Evolutionary conservation across 2,329 filamentous ascomycete genomes (phyloP).

Genomic region (Cercospora zeae-maydis): DNA sequence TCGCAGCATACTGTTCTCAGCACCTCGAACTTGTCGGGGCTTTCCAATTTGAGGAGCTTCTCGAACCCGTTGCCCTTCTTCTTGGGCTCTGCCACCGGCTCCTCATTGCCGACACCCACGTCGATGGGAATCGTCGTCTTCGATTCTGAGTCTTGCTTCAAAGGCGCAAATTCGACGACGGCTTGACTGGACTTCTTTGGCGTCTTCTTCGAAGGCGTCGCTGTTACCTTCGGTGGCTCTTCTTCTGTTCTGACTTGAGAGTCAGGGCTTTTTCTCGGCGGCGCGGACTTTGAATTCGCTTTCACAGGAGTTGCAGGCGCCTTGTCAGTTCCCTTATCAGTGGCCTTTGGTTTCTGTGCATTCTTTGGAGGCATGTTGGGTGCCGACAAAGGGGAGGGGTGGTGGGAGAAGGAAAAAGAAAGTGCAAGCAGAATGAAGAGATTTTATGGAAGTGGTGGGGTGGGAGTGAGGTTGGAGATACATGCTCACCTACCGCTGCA

Average conservation of each 20-base stretch:
- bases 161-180: slow-evolving; percentile 12
- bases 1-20: slow-evolving; percentile 31
- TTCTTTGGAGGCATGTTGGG: slow-evolving; percentile 29
- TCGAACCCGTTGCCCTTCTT: slow-evolving; percentile 26
- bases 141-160: slow-evolving; percentile 18
- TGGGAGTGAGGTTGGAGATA: not conserved
- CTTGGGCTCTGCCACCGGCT: slow-evolving; percentile 20
- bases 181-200: slow-evolving; percentile 3
- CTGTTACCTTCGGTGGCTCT: slow-evolving; percentile 6
- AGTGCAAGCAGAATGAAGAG: not conserved
- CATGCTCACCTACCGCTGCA: slow-evolving; percentile 2
- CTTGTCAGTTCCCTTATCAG: not conserved
- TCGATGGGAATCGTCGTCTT: slow-evolving; percentile 25
- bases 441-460: not conserved
- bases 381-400: not conserved
- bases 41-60: slow-evolving; percentile 34
- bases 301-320: not conserved
- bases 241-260: slow-evolving; percentile 7
- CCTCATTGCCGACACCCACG: slow-evolving; percentile 27
- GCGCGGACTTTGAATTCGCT: not conserved
- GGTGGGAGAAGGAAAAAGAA: not conserved
- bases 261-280: not conserved
- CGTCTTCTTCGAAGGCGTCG: slow-evolving; percentile 16
- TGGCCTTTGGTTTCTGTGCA: slow-evolving; percentile 16
- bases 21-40: slow-evolving; percentile 33